These are phyloP conservation scores for Acacia confusa DNA, from an alignment of 306 rosid species.

Conservation along the genomic window DNA sequence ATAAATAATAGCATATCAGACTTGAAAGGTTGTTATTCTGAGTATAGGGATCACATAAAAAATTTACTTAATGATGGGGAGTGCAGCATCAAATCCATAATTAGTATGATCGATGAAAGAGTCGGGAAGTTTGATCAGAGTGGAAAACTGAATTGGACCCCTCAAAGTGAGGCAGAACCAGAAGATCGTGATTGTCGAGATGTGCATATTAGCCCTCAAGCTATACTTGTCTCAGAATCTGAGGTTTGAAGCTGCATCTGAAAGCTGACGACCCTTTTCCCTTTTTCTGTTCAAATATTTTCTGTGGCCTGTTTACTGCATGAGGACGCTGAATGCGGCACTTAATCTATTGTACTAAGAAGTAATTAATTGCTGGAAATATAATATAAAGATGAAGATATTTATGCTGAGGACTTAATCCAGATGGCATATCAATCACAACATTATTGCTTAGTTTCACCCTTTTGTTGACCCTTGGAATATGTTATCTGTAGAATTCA, in stretches of 20 bases:
- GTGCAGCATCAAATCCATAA: conserved; percentile 54
- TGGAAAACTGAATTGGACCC: conserved; percentile 34
- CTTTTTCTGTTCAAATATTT: neutral
- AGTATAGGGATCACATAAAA: conserved; percentile 52
- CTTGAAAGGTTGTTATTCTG: conserved; percentile 55
- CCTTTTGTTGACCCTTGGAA: neutral
- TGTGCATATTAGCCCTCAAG: conserved; percentile 51
- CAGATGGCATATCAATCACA: neutral
- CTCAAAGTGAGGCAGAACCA: conserved; percentile 46
- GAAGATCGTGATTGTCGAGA: conserved; percentile 63
- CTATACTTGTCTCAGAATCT: conserved; percentile 33
- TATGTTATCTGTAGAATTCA: conserved; percentile 28
- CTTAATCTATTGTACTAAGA: neutral
- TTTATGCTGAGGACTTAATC: conserved; percentile 19
- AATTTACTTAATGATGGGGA: conserved; percentile 69
- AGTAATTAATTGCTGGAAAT: conserved; percentile 10
- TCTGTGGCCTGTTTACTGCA: neutral
- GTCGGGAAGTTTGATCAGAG: conserved; percentile 44
- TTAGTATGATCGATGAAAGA: conserved; percentile 56
- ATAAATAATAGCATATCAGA: conserved; percentile 54
- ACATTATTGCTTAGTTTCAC: conserved; percentile 2
- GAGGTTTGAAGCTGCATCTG: conserved; percentile 52
- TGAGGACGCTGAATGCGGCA: neutral
- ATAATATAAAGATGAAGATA: conserved; percentile 9
- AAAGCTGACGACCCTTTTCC: conserved; percentile 7